Conservation (phyloP, 2,329 filamentous ascomycete genomes). For the Colletotrichum graminicola region DNA sequence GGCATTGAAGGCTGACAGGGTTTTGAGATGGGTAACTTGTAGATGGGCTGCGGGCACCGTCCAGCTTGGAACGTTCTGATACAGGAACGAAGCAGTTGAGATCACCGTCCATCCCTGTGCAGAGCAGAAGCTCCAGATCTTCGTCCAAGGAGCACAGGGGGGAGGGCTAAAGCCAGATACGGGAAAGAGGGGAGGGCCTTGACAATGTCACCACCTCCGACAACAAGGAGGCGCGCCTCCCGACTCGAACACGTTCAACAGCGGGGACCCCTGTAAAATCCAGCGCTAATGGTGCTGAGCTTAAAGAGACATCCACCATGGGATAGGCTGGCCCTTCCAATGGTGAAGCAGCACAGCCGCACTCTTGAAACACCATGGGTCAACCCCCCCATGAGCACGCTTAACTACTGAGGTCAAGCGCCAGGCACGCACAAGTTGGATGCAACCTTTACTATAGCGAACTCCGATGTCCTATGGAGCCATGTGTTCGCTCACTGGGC, state of each 20-base stretch:
- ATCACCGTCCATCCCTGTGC: conserved; percentile 23
- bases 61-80: conserved; percentile 10
- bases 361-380: conserved; percentile 36
- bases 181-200: neutral
- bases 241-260: neutral
- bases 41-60: conserved; percentile 2
- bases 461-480: neutral
- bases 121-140: conserved; percentile 20
- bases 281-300: conserved; percentile 34
- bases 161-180: neutral
- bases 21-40: conserved; percentile 11
- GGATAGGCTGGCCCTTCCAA: conserved; percentile 30
- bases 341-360: conserved; percentile 41
- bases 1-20: neutral
- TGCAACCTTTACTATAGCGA: conserved; percentile 21
- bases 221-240: conserved; percentile 12
- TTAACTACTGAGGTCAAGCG: conserved; percentile 33
- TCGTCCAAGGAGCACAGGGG: conserved; percentile 6
- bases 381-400: conserved; percentile 30
- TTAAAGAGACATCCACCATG: conserved; percentile 38
- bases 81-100: conserved; percentile 27
- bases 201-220: conserved; percentile 35
- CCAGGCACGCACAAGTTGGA: conserved; percentile 15
- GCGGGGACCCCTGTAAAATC: conserved; percentile 19
- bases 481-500: neutral